These are phyloP conservation scores for Penicillium occitanis DNA, from an alignment of 2,329 filamentous ascomycete genomes.

Conservation along the genomic window DNA sequence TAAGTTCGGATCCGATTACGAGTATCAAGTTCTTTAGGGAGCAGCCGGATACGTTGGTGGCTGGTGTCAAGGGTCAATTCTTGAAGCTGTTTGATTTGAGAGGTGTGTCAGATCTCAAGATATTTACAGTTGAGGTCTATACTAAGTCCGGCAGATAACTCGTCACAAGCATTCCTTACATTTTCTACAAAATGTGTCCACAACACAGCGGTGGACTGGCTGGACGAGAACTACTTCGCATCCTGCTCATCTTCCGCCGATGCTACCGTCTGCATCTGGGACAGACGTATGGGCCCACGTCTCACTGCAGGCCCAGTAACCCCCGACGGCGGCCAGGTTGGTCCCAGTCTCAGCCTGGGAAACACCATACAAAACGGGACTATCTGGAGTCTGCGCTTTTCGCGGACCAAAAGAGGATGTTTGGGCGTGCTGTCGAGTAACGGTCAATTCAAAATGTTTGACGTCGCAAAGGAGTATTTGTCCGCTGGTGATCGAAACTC, in stretches of 20 bases:
- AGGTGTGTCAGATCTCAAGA: constrained; percentile 42
- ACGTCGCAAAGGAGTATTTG: constrained; percentile 54
- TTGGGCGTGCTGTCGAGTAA: constrained; percentile 60
- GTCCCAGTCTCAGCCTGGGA: constrained; percentile 58
- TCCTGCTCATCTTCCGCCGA: constrained; percentile 57
- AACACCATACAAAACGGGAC: constrained; percentile 55
- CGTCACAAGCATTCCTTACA: constrained; percentile 45
- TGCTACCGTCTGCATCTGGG: constrained; percentile 62
- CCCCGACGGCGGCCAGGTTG: constrained; percentile 39
- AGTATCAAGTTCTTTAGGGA: constrained; percentile 64
- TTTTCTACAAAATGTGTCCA: constrained; percentile 61
- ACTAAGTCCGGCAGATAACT: constrained; percentile 32
- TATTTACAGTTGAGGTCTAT: neutral
- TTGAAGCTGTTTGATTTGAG: constrained; percentile 63
- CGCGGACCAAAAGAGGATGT: constrained; percentile 57
- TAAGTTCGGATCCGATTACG: constrained; percentile 62
- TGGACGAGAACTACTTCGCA: constrained; percentile 65
- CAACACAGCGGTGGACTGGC: constrained; percentile 63
- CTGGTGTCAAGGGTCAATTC: constrained; percentile 61
- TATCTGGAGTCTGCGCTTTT: constrained; percentile 64
- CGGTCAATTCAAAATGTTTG: constrained; percentile 59
- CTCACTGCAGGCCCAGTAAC: constrained; percentile 39
- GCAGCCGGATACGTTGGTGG: constrained; percentile 61
- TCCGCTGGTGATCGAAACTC: constrained; percentile 40
- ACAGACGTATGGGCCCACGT: constrained; percentile 52